phyloP scores from a whole-genome alignment of 192 early-diverging fungal species.

The Backusella tuberculispora region DNA sequence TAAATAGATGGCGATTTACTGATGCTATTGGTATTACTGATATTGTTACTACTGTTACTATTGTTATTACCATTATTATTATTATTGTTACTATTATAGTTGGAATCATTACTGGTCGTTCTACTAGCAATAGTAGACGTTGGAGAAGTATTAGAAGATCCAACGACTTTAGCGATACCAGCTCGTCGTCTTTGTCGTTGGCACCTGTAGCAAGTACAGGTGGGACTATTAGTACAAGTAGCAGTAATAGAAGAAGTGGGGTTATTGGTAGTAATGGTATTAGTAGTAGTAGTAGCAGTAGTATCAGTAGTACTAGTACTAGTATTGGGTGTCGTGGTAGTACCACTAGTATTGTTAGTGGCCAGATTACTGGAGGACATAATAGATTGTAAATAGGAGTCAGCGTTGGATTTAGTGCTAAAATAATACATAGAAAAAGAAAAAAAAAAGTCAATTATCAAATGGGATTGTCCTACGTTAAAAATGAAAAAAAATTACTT shows the following conservation, averaged over 20 bases:
- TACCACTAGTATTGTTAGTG: constrained; percentile 18
- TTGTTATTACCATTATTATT: not conserved
- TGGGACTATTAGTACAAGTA: constrained; percentile 20
- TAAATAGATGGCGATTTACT: constrained; percentile 1
- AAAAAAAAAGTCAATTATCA: constrained; percentile 1
- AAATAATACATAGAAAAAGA: too few species aligned
- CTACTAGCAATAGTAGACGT: not conserved
- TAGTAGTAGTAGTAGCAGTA: constrained; percentile 16
- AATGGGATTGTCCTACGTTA: constrained; percentile 4
- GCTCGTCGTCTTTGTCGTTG: constrained; percentile 41
- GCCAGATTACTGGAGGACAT: not conserved
- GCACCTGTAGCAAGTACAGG: constrained; percentile 41
- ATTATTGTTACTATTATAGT: not conserved
- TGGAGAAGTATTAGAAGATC: not conserved
- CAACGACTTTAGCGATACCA: constrained; percentile 4
- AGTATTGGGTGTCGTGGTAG: not conserved
- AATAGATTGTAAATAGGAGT: constrained; percentile 24
- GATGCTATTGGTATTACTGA: not conserved
- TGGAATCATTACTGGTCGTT: not conserved
- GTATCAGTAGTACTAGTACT: not conserved
- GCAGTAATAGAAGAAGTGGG: not conserved
- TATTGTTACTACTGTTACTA: not conserved
- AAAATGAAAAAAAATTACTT: not conserved
- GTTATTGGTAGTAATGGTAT: constrained; percentile 4
- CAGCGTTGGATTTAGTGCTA: constrained; percentile 15